Evolutionary conservation across 2,329 filamentous ascomycete genomes (phyloP).

Genomic region (Pseudocercospora macadamiae): DNA sequence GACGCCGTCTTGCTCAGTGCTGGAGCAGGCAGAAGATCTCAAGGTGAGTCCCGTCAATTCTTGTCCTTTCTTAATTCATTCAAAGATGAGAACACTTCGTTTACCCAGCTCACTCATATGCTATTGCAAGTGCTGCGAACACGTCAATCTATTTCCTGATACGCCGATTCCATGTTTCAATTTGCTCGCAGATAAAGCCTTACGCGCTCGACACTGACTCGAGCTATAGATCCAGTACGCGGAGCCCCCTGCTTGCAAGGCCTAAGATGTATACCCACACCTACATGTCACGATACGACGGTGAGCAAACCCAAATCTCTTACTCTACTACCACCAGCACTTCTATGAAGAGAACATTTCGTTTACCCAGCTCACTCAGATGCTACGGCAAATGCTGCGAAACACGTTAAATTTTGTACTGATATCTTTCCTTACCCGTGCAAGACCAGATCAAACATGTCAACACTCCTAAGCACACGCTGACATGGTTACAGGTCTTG

Average conservation of each 20-base stretch:
- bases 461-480: not conserved
- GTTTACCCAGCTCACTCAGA: slow-evolving; percentile 21
- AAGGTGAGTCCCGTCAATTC: too few relatives aligned
- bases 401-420: slow-evolving; percentile 1
- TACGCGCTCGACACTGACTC: not conserved
- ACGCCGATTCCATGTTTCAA: not conserved
- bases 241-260: too few relatives aligned
- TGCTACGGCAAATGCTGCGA: slow-evolving; percentile 17
- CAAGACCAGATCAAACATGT: not conserved
- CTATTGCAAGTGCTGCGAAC: slow-evolving; percentile 17
- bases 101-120: slow-evolving; percentile 20
- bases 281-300: too few relatives aligned
- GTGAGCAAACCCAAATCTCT: too few relatives aligned
- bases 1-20: too few relatives aligned
- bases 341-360: slow-evolving; percentile 14
- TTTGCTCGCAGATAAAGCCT: too few relatives aligned
- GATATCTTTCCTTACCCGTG: not conserved
- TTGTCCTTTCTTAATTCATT: not conserved
- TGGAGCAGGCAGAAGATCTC: too few relatives aligned
- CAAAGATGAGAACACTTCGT: slow-evolving; percentile 1
- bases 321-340: not conserved
- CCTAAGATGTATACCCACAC: too few relatives aligned
- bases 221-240: not conserved
- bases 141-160: not conserved
- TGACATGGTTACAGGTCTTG: not conserved